These are phyloP conservation scores for Aureobasidium pullulans DNA, from an alignment of 2,329 filamentous ascomycete genomes.

Conservation along the genomic window DNA sequence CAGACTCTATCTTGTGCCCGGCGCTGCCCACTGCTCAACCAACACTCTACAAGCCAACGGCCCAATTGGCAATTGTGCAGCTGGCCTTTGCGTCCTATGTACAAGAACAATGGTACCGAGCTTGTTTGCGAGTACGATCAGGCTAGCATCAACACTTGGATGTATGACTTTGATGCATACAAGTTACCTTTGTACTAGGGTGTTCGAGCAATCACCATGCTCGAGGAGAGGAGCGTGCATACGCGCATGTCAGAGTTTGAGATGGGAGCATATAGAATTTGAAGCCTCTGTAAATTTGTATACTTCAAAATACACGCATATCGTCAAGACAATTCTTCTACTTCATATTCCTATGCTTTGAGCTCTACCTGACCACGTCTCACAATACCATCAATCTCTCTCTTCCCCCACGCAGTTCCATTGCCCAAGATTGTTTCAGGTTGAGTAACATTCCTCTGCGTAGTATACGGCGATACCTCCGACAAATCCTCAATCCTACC, in stretches of 20 bases:
- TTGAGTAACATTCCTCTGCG: conserved; percentile 23
- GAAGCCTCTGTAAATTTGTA: too few relatives aligned
- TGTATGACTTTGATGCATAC: conserved; percentile 18
- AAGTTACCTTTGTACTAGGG: conserved; percentile 17
- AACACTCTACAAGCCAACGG: conserved; percentile 32
- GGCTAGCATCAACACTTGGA: conserved; percentile 21
- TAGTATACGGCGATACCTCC: conserved; percentile 29
- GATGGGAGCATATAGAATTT: too few relatives aligned
- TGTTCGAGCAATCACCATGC: background rate
- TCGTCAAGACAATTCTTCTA: too few relatives aligned
- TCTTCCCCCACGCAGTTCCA: background rate
- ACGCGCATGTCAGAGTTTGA: too few relatives aligned
- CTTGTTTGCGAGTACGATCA: conserved; percentile 33
- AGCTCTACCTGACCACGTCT: background rate
- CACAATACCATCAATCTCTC: background rate
- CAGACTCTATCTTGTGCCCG: conserved; percentile 46
- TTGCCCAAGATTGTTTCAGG: background rate
- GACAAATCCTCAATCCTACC: conserved; percentile 35
- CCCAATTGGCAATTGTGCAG: conserved; percentile 34
- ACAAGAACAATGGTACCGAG: conserved; percentile 28
- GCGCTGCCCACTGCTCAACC: conserved; percentile 43
- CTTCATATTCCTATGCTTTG: background rate
- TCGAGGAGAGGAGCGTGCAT: too few relatives aligned
- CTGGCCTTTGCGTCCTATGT: conserved; percentile 33
- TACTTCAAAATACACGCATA: too few relatives aligned